phyloP scores from a whole-genome alignment of 345 rosid species.

The Lumnitzera racemosa region DNA sequence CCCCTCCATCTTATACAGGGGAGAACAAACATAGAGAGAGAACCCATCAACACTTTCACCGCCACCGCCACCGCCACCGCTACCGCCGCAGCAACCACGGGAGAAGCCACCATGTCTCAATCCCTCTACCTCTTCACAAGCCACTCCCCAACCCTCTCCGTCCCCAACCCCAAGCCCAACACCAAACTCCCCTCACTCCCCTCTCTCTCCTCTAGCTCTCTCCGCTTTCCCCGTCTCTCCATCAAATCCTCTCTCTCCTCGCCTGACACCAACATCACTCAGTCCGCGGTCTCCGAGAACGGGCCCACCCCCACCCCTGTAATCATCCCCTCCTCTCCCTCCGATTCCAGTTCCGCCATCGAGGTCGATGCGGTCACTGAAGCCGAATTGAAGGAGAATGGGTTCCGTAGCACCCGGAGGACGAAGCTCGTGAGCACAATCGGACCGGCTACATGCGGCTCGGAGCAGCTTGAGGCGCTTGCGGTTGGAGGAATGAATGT shows the following conservation, averaged over 20 bases:
- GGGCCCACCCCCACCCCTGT: slow-evolving; percentile 23
- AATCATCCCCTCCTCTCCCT: slow-evolving; percentile 3
- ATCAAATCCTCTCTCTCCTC: slow-evolving; percentile 49
- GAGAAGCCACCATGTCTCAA: slow-evolving; percentile 41
- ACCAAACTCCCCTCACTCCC: slow-evolving; percentile 28
- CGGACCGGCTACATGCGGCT: slow-evolving; percentile 85
- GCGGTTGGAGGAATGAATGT: slow-evolving; percentile 99
- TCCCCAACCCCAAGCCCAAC: slow-evolving; percentile 21
- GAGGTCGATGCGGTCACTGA: slow-evolving; percentile 95
- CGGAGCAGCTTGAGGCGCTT: slow-evolving; percentile 80
- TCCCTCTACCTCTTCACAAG: slow-evolving; percentile 49
- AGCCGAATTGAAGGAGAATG: slow-evolving; percentile 95
- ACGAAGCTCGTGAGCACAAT: slow-evolving; percentile 95
- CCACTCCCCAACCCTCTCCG: slow-evolving; percentile 25
- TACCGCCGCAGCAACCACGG: slow-evolving; percentile 2
- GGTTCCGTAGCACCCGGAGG: slow-evolving; percentile 93
- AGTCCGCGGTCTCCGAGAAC: slow-evolving; percentile 40
- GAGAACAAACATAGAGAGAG: too few species aligned
- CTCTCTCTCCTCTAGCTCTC: slow-evolving; percentile 19
- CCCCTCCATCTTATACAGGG: slow-evolving; percentile 3
- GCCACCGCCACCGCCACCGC: not conserved
- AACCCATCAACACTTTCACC: too few species aligned
- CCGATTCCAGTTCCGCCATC: slow-evolving; percentile 16
- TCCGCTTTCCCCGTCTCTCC: slow-evolving; percentile 14
- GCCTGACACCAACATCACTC: slow-evolving; percentile 20